These are phyloP conservation scores for Pseudopediastrum boryanum DNA, from an alignment of 139 green algal genomes.

Conservation along the genomic window DNA sequence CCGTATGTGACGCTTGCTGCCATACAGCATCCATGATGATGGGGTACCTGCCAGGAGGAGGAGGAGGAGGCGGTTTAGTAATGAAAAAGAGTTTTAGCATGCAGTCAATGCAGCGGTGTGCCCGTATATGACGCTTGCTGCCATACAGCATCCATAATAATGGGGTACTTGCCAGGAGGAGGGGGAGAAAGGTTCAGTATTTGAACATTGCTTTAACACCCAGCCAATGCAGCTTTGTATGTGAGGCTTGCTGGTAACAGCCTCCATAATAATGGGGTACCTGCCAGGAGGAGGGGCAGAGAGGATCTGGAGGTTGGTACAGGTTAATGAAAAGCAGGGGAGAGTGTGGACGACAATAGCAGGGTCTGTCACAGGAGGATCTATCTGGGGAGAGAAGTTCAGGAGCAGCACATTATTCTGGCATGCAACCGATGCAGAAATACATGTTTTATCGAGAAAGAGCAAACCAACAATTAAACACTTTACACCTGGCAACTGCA, in stretches of 20 bases:
- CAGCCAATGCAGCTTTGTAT: not conserved
- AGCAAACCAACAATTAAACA: too few relatives aligned
- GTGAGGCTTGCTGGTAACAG: not conserved
- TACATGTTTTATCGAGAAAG: too few relatives aligned
- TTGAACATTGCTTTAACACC: not conserved
- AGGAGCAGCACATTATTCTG: not conserved
- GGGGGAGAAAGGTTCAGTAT: too few relatives aligned
- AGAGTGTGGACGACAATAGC: too few relatives aligned
- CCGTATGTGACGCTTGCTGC: not conserved
- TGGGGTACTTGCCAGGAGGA: slow-evolving; percentile 35
- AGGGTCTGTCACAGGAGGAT: too few relatives aligned
- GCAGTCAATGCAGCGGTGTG: not conserved
- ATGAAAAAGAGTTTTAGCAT: not conserved
- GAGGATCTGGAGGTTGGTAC: too few relatives aligned
- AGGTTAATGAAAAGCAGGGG: too few relatives aligned
- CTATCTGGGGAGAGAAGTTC: too few relatives aligned
- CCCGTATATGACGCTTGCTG: not conserved
- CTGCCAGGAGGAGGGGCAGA: slow-evolving; percentile 21
- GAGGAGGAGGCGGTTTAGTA: too few relatives aligned
- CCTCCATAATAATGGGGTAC: slow-evolving; percentile 23
- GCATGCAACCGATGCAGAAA: not conserved
- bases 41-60: slow-evolving; percentile 37
- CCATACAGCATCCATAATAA: not conserved
- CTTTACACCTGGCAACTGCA: too few relatives aligned
- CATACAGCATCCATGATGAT: not conserved